Evolutionary conservation across 345 rosid genomes (phyloP).

Genomic region (Euclidium syriacum): DNA sequence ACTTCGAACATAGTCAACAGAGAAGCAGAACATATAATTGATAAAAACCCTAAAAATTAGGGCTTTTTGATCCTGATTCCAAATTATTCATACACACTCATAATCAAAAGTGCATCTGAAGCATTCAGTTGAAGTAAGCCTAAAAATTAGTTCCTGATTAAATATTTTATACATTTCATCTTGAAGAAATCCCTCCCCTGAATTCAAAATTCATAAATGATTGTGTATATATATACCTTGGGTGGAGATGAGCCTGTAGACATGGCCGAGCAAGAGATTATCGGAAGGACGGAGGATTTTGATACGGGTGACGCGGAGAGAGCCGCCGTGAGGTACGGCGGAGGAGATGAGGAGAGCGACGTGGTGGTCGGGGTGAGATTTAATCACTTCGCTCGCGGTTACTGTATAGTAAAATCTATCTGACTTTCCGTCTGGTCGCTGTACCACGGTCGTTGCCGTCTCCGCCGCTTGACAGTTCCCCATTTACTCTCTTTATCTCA

Average conservation of each 20-base stretch:
- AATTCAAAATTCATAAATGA: neutral
- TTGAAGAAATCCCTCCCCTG: too few relatives aligned
- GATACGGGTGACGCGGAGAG: conserved; percentile 34
- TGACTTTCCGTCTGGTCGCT: conserved; percentile 28
- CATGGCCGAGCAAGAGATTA: conserved; percentile 30
- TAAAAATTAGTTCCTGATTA: too few relatives aligned
- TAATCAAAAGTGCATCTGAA: neutral
- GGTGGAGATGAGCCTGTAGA: conserved; percentile 30
- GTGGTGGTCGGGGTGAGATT: conserved; percentile 30
- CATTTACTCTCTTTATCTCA: conserved; percentile 7
- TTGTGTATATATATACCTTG: conserved; percentile 15
- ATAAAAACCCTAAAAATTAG: neutral
- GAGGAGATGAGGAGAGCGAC: conserved; percentile 32
- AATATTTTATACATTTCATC: too few relatives aligned
- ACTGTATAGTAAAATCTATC: conserved; percentile 22
- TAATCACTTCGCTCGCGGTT: conserved; percentile 19
- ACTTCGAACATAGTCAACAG: neutral
- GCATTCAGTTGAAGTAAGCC: too few relatives aligned
- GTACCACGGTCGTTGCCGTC: conserved; percentile 27
- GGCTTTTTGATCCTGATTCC: neutral
- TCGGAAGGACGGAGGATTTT: conserved; percentile 33
- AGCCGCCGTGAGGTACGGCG: conserved; percentile 32
- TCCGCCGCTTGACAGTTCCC: conserved; percentile 36
- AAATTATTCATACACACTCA: neutral
- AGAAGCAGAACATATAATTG: neutral